A percentile compares a stretch with the other conserved stretches of the same genome.
Conservation (phyloP, 2,329 filamentous ascomycete genomes). For the Fusarium globosum region DNA sequence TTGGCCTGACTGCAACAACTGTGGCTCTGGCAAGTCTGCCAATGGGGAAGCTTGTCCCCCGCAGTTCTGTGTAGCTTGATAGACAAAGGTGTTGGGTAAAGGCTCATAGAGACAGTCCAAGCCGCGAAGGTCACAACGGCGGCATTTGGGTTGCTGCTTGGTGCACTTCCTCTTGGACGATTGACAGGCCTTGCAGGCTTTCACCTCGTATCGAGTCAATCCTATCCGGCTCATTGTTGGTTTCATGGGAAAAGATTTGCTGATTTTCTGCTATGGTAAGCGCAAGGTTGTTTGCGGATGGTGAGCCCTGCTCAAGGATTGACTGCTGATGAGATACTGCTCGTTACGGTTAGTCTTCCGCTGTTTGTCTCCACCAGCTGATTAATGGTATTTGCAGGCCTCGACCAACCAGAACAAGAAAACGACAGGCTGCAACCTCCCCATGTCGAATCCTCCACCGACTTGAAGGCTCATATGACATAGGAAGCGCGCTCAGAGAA, state of each 20-base stretch:
- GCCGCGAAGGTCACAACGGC: slow-evolving; percentile 27
- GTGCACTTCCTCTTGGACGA: slow-evolving; percentile 35
- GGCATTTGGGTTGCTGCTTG: slow-evolving; percentile 31
- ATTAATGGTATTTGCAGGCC: neutral
- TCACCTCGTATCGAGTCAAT: neutral
- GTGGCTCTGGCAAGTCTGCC: neutral
- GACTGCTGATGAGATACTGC: neutral
- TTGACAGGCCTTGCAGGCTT: slow-evolving; percentile 27
- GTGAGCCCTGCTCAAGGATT: neutral
- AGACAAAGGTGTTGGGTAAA: slow-evolving; percentile 15
- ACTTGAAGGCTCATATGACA: neutral
- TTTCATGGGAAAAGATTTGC: neutral
- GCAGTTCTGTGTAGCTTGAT: neutral
- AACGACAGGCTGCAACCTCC: neutral
- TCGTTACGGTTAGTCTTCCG: slow-evolving; percentile 21
- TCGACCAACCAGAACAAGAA: neutral
- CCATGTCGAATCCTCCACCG: neutral
- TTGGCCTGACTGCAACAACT: neutral
- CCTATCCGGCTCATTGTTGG: neutral
- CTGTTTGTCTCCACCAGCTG: neutral
- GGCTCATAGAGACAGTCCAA: slow-evolving; percentile 37
- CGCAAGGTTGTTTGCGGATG: neutral
- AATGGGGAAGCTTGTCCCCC: fast-evolving
- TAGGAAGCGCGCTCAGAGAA: neutral
- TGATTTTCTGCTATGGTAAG: neutral